Percentiles rank a stretch among this genome's conserved stretches.
Evolutionary conservation across 805 yeast species (phyloP).

Genomic region (Zygotorulaspora sp.): DNA sequence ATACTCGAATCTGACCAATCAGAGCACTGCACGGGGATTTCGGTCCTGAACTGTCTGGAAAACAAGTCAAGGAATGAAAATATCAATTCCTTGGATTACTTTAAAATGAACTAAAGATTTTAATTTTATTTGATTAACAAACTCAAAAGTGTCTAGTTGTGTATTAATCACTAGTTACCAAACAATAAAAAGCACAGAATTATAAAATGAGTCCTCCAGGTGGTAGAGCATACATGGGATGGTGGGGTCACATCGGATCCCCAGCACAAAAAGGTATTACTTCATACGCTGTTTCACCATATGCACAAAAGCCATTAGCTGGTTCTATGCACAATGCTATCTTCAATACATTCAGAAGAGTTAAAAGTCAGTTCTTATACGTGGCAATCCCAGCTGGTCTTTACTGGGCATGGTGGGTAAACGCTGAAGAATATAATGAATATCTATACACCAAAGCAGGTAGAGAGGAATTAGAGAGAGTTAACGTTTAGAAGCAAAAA

Average conservation of each 20-base stretch:
- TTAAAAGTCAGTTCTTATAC: slow-evolving; percentile 76
- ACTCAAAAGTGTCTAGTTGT: no score
- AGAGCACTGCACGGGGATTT: slow-evolving; percentile 1
- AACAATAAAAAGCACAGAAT: no score
- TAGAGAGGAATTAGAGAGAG: slow-evolving; percentile 83
- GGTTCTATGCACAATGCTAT: slow-evolving; percentile 80
- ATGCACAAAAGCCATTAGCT: slow-evolving; percentile 87
- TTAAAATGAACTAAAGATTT: no score
- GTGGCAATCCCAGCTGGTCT: slow-evolving; percentile 71
- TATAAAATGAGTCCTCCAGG: slow-evolving; percentile 67
- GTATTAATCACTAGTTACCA: no score
- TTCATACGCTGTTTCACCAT: slow-evolving; percentile 87
- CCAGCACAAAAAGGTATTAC: slow-evolving; percentile 84
- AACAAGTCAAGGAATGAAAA: no score
- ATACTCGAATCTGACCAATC: slow-evolving; percentile 3
- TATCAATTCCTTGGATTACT: no score
- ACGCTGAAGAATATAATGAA: slow-evolving; percentile 86
- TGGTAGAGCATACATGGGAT: slow-evolving; percentile 81
- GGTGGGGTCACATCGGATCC: slow-evolving; percentile 94
- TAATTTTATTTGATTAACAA: no score
- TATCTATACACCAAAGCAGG: slow-evolving; percentile 97
- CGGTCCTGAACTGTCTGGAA: no score
- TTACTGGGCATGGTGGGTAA: slow-evolving; percentile 82
- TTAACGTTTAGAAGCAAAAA: slow-evolving; percentile 38
- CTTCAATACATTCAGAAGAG: slow-evolving; percentile 93